Conservation (phyloP, 805 yeast genomes). For the Torulaspora delbrueckii region DNA sequence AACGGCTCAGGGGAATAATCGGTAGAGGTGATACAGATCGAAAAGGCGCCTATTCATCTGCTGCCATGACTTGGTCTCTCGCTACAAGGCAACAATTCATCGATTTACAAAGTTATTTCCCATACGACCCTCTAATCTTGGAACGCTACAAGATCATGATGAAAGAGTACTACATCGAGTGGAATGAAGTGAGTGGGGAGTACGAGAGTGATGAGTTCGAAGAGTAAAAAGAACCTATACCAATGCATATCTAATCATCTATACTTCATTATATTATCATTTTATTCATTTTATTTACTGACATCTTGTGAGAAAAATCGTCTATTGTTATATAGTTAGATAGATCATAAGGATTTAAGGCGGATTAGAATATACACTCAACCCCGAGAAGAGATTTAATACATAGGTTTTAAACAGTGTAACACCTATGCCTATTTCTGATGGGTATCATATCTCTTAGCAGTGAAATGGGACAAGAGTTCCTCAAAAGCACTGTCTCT, state of each 20-base stretch:
- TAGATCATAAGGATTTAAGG: neutral
- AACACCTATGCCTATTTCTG: neutral
- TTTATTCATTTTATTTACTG: neutral
- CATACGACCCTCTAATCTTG: constrained; percentile 86
- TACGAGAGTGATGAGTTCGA: constrained; percentile 46
- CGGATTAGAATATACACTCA: neutral
- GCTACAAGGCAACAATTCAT: constrained; percentile 73
- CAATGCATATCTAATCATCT: neutral
- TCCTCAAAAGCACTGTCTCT: constrained; percentile 1
- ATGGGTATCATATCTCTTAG: constrained; percentile 1
- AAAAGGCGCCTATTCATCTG: constrained; percentile 22
- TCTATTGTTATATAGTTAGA: neutral
- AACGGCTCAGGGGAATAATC: constrained; percentile 40
- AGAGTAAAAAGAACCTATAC: constrained; percentile 21
- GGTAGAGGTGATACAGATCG: constrained; percentile 30
- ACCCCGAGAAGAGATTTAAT: neutral
- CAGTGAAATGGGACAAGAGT: neutral
- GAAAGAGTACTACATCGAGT: constrained; percentile 62
- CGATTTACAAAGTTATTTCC: constrained; percentile 91
- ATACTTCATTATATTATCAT: too few relatives aligned
- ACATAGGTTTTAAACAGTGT: neutral
- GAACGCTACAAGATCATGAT: constrained; percentile 54
- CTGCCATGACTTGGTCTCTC: constrained; percentile 37
- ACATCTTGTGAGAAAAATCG: neutral
- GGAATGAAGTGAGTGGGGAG: constrained; percentile 73